A percentile compares a stretch with the other conserved stretches of the same genome.
phyloP scores from a whole-genome alignment of 257 asterid species.

The Solanum chilense region DNA sequence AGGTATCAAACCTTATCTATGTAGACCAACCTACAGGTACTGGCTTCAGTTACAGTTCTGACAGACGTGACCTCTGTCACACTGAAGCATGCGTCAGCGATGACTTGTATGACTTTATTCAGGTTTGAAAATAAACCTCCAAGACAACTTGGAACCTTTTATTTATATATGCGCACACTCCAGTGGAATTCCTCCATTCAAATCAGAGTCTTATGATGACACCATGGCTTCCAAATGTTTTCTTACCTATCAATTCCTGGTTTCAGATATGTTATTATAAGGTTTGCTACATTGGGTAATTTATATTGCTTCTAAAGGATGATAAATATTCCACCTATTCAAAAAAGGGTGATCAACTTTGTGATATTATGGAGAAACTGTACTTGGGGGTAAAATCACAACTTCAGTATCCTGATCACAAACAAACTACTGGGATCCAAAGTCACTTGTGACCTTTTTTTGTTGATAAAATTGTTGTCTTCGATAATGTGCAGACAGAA shows the following conservation, averaged over 20 bases:
- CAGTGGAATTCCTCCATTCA: background rate
- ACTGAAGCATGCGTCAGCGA: slow-evolving; percentile 78
- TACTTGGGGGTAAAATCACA: background rate
- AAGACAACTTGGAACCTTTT: background rate
- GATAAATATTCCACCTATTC: background rate
- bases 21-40: slow-evolving; percentile 99
- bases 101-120: slow-evolving; percentile 85
- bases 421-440: background rate
- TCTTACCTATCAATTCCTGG: background rate
- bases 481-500: background rate
- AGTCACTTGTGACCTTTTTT: background rate
- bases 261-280: background rate
- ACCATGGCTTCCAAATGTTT: background rate
- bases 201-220: background rate
- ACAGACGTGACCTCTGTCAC: slow-evolving; percentile 79
- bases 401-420: background rate
- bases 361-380: background rate
- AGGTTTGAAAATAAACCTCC: slow-evolving; percentile 28
- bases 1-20: slow-evolving; percentile 82
- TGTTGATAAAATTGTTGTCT: background rate
- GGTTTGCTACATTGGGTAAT: background rate
- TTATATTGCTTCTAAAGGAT: background rate
- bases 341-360: background rate
- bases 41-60: slow-evolving; percentile 89
- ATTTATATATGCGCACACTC: background rate